Conservation (phyloP, 2,329 filamentous ascomycete genomes). For the Curvularia sp. region DNA sequence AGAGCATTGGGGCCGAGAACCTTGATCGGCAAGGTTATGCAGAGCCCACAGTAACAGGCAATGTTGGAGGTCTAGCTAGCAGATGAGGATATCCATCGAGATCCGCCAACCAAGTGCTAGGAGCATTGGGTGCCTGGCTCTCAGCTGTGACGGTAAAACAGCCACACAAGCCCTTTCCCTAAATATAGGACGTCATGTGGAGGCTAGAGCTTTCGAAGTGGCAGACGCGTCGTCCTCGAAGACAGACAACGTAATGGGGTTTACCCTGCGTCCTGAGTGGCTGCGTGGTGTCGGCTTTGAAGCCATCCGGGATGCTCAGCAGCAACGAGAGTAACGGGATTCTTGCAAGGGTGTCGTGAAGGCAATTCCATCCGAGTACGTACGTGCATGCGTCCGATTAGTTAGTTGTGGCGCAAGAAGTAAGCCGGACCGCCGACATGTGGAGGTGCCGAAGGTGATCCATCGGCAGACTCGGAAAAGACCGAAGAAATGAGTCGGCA, state of each 20-base stretch:
- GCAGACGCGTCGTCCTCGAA: slow-evolving; percentile 9
- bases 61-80: neutral
- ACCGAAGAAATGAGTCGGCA: slow-evolving; percentile 14
- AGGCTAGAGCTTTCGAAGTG: slow-evolving; percentile 1
- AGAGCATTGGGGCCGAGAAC: neutral
- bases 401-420: slow-evolving; percentile 5
- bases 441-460: slow-evolving; percentile 17
- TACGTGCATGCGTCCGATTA: neutral
- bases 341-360: slow-evolving; percentile 7
- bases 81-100: neutral
- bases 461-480: slow-evolving; percentile 23
- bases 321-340: slow-evolving; percentile 17
- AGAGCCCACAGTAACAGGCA: neutral
- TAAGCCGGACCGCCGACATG: slow-evolving; percentile 19
- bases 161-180: slow-evolving; percentile 7
- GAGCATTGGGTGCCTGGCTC: slow-evolving; percentile 18
- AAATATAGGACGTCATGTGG: slow-evolving; percentile 8
- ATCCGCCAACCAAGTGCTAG: slow-evolving; percentile 12
- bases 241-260: slow-evolving; percentile 6
- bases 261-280: slow-evolving; percentile 8
- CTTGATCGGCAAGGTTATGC: neutral
- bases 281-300: slow-evolving; percentile 12
- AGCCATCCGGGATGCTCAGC: neutral
- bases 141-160: slow-evolving; percentile 6
- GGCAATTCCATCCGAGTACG: slow-evolving; percentile 5